These are phyloP conservation scores for Yamadazyma blattariae DNA, from an alignment of 1,139 yeast species.

Conservation along the genomic window DNA sequence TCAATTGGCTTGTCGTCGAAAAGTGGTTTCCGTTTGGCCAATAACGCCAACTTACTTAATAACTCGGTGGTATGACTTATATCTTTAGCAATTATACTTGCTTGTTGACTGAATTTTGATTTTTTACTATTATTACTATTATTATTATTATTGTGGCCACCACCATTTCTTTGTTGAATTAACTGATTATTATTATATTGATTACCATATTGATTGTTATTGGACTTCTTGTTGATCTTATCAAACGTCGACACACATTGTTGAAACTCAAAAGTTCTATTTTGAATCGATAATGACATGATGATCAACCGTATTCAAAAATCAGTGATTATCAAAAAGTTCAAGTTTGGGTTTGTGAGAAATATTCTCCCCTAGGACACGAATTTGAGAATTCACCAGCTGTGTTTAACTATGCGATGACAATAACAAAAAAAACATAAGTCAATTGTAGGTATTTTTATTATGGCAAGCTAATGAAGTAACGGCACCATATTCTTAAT, in stretches of 20 bases:
- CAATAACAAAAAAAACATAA: too few relatives aligned
- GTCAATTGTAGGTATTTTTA: too few relatives aligned
- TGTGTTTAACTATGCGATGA: too few relatives aligned
- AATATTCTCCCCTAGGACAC: too few relatives aligned
- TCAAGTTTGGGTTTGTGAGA: too few relatives aligned
- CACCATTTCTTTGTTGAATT: too few relatives aligned
- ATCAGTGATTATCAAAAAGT: too few relatives aligned
- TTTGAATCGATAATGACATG: slow-evolving; percentile 44
- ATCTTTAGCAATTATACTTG: slow-evolving; percentile 83
- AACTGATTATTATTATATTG: too few relatives aligned
- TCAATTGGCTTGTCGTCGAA: slow-evolving; percentile 95
- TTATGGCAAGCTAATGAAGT: too few relatives aligned
- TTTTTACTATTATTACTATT: slow-evolving; percentile 24
- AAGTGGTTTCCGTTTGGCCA: slow-evolving; percentile 89
- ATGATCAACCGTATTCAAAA: too few relatives aligned
- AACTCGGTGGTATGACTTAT: slow-evolving; percentile 86
- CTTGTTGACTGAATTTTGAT: slow-evolving; percentile 76
- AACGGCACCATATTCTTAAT: too few relatives aligned
- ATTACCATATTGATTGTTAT: neutral
- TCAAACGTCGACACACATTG: slow-evolving; percentile 76
- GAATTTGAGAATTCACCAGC: too few relatives aligned
- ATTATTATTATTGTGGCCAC: slow-evolving; percentile 8
- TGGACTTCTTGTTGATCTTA: slow-evolving; percentile 47
- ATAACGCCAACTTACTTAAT: slow-evolving; percentile 71
- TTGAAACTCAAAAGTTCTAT: slow-evolving; percentile 82